Evolutionary conservation across 805 yeast species (phyloP).

Genomic region (Blastobotrys muscicola): DNA sequence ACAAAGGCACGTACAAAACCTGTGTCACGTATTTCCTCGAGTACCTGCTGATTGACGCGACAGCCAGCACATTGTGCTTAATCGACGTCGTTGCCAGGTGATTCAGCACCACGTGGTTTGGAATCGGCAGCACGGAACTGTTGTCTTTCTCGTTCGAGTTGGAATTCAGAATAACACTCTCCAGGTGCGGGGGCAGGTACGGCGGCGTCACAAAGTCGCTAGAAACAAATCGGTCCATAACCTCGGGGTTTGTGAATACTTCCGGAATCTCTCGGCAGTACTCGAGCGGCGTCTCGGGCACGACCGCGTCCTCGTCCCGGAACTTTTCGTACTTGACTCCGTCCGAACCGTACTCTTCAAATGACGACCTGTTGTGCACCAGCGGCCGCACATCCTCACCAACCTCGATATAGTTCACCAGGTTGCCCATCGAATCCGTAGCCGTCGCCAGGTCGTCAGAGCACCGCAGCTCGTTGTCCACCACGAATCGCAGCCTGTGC

Average conservation of each 20-base stretch:
- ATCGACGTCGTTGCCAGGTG: slow-evolving; percentile 92
- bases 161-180: slow-evolving; percentile 77
- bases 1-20: slow-evolving; percentile 81
- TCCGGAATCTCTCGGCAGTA: slow-evolving; percentile 34
- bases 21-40: slow-evolving; percentile 88
- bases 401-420: slow-evolving; percentile 67
- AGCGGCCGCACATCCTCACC: slow-evolving; percentile 6
- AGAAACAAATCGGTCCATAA: slow-evolving; percentile 29
- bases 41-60: slow-evolving; percentile 83
- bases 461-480: slow-evolving; percentile 82
- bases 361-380: background rate
- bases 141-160: slow-evolving; percentile 70
- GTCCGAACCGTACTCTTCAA: background rate
- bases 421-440: slow-evolving; percentile 91
- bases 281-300: slow-evolving; percentile 66
- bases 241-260: slow-evolving; percentile 37
- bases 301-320: slow-evolving; percentile 32
- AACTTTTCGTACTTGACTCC: slow-evolving; percentile 45
- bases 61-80: slow-evolving; percentile 87
- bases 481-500: slow-evolving; percentile 84
- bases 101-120: slow-evolving; percentile 87
- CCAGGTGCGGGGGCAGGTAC: slow-evolving; percentile 92
- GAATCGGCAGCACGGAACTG: slow-evolving; percentile 82
- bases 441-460: slow-evolving; percentile 88
- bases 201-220: slow-evolving; percentile 71